Conservation (phyloP, 1,284 basidiomycete species). For the Cronartium ribicola region DNA sequence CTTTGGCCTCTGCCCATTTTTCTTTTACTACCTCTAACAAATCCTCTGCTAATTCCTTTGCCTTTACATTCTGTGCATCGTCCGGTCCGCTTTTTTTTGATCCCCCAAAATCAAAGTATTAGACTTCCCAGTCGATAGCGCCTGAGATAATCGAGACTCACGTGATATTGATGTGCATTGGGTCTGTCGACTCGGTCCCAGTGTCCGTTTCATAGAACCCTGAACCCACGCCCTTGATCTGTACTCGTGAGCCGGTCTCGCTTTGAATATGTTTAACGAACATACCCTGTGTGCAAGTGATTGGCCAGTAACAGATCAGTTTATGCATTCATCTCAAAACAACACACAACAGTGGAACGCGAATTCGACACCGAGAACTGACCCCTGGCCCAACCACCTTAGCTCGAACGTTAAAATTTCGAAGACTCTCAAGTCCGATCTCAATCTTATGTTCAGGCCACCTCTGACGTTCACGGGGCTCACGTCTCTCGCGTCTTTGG, state of each 20-base stretch:
- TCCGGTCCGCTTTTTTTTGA: conserved; percentile 68
- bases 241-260: conserved; percentile 93
- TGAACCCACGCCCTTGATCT: conserved; percentile 92
- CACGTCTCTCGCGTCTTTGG: conserved; percentile 23
- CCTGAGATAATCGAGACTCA: conserved; percentile 51
- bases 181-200: conserved; percentile 80
- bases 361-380: conserved; percentile 49
- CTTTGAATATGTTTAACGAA: conserved; percentile 98
- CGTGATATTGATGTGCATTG: conserved; percentile 93
- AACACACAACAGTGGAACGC: too few relatives aligned
- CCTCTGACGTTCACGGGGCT: conserved; percentile 61
- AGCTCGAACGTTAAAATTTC: conserved; percentile 95
- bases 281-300: conserved; percentile 62
- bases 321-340: too few relatives aligned
- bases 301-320: too few relatives aligned
- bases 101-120: background rate
- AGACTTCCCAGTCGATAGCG: background rate
- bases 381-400: conserved; percentile 94
- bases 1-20: conserved; percentile 73
- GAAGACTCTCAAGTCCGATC: conserved; percentile 78
- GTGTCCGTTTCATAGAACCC: conserved; percentile 95
- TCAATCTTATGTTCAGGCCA: conserved; percentile 92
- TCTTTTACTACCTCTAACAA: conserved; percentile 75
- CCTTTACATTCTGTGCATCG: conserved; percentile 75
- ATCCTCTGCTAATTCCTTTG: conserved; percentile 82